Conservation (phyloP, 495 filamentous ascomycete species). For the Penicillium simplicissimum region DNA sequence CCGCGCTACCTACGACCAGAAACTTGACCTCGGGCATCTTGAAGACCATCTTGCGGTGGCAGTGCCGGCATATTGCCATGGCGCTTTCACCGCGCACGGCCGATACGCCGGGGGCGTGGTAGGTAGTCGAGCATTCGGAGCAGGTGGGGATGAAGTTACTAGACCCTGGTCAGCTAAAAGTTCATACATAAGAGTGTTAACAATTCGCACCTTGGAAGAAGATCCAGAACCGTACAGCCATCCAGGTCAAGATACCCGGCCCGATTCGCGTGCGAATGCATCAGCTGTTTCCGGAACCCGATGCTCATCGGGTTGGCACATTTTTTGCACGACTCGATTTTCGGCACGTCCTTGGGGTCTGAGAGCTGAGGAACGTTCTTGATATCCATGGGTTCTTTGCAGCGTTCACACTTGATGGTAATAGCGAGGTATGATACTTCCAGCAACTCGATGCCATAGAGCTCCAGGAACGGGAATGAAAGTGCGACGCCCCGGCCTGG, state of each 20-base stretch:
- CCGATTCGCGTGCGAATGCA: conserved; percentile 74
- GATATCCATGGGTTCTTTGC: conserved; percentile 75
- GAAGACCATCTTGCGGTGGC: conserved; percentile 80
- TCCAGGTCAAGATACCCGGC: conserved; percentile 83
- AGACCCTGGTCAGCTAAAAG: not conserved
- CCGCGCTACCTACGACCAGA: conserved; percentile 63
- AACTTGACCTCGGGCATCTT: conserved; percentile 81
- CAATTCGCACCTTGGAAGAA: conserved; percentile 69
- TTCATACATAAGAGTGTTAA: not conserved
- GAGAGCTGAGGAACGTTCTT: conserved; percentile 58
- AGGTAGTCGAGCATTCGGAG: conserved; percentile 70
- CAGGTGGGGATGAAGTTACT: conserved; percentile 86
- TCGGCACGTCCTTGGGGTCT: conserved; percentile 38
- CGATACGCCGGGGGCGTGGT: conserved; percentile 62
- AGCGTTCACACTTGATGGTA: conserved; percentile 79
- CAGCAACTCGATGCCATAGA: conserved; percentile 79
- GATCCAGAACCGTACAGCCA: conserved; percentile 74
- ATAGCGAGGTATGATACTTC: conserved; percentile 69
- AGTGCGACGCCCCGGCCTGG: conserved; percentile 71
- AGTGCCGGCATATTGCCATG: conserved; percentile 77
- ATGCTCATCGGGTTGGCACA: conserved; percentile 70
- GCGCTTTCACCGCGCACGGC: conserved; percentile 75
- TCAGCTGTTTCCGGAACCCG: conserved; percentile 69
- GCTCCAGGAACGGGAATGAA: conserved; percentile 78
- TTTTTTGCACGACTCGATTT: conserved; percentile 67